Percentiles rank a stretch among this genome's conserved stretches.
Evolutionary conservation across 2,329 filamentous ascomycete species (phyloP).

Genomic region (Berkeleyomyces rouxiae): DNA sequence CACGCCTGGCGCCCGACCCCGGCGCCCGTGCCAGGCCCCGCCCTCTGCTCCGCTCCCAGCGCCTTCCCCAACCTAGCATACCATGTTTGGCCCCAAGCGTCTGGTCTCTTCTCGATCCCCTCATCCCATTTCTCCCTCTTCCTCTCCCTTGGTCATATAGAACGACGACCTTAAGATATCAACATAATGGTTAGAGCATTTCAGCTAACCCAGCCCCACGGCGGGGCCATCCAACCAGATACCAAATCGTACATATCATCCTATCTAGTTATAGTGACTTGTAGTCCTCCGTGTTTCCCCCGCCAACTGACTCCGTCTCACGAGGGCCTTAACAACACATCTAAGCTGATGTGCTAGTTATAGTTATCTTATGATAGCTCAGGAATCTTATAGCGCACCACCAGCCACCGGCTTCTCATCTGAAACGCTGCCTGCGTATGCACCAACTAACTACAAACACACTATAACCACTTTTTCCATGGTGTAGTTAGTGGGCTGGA

Average conservation of each 20-base stretch:
- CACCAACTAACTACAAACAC: no score
- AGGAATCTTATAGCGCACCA: neutral
- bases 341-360: neutral
- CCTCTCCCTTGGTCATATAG: neutral
- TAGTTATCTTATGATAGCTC: neutral
- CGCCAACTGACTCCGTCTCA: no score
- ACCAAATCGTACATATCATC: no score
- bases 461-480: no score
- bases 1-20: neutral
- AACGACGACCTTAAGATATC: no score
- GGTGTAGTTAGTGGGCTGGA: neutral
- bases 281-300: no score
- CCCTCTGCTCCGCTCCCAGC: neutral
- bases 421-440: neutral
- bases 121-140: neutral
- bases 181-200: no score
- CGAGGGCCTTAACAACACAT: no score
- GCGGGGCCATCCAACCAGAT: no score
- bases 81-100: neutral
- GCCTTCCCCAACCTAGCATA: neutral
- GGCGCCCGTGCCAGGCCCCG: neutral
- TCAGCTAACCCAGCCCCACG: no score
- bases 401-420: neutral
- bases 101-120: neutral
- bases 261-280: no score